These are phyloP conservation scores for Ichthyophthirius multifiliis DNA, from an alignment of 169 alveolate species.

Conservation along the genomic window DNA sequence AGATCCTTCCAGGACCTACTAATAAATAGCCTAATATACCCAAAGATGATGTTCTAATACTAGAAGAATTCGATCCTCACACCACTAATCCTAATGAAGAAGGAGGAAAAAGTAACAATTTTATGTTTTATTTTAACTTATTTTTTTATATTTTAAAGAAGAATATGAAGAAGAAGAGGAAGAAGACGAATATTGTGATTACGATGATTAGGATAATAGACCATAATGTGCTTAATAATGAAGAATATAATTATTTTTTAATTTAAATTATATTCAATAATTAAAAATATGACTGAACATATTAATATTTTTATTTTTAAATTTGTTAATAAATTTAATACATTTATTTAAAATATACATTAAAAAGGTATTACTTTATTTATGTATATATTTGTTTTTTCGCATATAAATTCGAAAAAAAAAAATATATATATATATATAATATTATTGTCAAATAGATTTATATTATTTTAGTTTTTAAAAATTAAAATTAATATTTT, in stretches of 20 bases:
- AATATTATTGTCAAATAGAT: too few relatives aligned
- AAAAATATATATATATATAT: too few relatives aligned
- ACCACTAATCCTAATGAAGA: slow-evolving; percentile 39
- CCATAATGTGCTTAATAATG: slow-evolving; percentile 29
- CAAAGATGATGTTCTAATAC: slow-evolving; percentile 14
- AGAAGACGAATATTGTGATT: slow-evolving; percentile 44
- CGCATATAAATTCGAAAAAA: too few relatives aligned
- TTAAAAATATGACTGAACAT: too few relatives aligned
- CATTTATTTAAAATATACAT: too few relatives aligned
- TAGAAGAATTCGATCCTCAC: slow-evolving; percentile 28
- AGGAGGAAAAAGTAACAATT: slow-evolving; percentile 26
- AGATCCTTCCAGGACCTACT: background rate
- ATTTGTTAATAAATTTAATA: too few relatives aligned
- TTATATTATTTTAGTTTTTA: too few relatives aligned
- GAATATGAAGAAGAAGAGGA: slow-evolving; percentile 33
- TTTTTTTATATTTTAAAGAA: background rate
- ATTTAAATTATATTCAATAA: too few relatives aligned
- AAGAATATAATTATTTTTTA: background rate
- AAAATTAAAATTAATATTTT: too few relatives aligned
- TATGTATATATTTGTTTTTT: too few relatives aligned
- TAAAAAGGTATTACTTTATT: too few relatives aligned
- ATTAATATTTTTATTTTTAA: too few relatives aligned
- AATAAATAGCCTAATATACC: slow-evolving; percentile 3
- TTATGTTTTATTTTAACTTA: background rate
- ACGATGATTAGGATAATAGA: background rate